A percentile compares a stretch with the other conserved stretches of the same genome.
Evolutionary conservation across 2,329 filamentous ascomycete species (phyloP).

Genomic region (Teratosphaeria epicoccoides): DNA sequence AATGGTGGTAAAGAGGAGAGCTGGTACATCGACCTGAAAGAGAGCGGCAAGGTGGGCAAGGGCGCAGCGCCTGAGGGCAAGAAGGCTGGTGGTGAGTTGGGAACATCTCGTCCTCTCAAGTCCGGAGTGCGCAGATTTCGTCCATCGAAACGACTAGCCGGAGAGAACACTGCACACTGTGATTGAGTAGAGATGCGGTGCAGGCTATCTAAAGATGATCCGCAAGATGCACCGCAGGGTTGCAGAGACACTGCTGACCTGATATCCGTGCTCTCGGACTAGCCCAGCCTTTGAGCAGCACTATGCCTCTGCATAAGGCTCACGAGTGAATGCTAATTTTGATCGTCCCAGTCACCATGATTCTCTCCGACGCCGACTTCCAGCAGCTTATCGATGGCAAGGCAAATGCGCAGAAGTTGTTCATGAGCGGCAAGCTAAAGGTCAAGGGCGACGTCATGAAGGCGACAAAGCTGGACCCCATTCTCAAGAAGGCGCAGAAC

Average conservation of each 20-base stretch:
- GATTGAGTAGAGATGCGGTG: too few relatives aligned
- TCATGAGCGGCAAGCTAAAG: slow-evolving; percentile 99
- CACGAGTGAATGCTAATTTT: not conserved
- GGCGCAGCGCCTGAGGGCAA: slow-evolving; percentile 55
- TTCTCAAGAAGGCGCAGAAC: slow-evolving; percentile 76
- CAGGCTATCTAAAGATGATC: too few relatives aligned
- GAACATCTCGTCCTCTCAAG: not conserved
- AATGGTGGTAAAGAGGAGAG: slow-evolving; percentile 74
- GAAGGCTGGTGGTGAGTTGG: slow-evolving; percentile 69
- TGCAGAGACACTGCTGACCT: too few relatives aligned
- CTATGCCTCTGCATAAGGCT: too few relatives aligned
- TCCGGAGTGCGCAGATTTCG: too few relatives aligned
- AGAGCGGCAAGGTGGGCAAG: slow-evolving; percentile 70
- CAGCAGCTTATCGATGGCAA: slow-evolving; percentile 71
- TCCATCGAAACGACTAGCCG: too few relatives aligned
- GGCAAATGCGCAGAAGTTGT: slow-evolving; percentile 87
- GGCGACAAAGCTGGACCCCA: slow-evolving; percentile 89
- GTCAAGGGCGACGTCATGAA: slow-evolving; percentile 98
- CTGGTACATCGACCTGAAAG: slow-evolving; percentile 95
- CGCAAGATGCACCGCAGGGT: too few relatives aligned
- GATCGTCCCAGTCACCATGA: slow-evolving; percentile 58
- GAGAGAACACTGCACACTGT: too few relatives aligned
- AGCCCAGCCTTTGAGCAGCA: too few relatives aligned
- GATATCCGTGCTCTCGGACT: too few relatives aligned
- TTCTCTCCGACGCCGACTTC: slow-evolving; percentile 79